phyloP scores from a whole-genome alignment of 2,329 filamentous ascomycete genomes.

The Diaporthe nobilis region DNA sequence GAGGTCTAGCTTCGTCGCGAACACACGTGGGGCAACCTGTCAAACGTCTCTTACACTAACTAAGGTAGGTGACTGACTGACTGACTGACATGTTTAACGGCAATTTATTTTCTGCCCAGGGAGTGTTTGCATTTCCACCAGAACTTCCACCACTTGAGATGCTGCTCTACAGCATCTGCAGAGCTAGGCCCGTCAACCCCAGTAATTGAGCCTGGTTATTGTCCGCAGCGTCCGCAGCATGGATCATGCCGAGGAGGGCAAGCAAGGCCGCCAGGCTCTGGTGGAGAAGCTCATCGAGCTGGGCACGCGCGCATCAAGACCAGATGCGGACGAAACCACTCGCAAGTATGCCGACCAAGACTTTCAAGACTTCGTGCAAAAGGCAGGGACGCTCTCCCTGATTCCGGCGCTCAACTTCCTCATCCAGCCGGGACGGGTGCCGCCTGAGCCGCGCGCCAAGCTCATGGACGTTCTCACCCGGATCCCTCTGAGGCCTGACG shows the following conservation, averaged over 20 bases:
- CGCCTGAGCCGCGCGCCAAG: slow-evolving; percentile 71
- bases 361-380: slow-evolving; percentile 64
- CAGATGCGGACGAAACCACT: slow-evolving; percentile 50
- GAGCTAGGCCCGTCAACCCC: not conserved
- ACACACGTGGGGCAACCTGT: not conserved
- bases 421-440: slow-evolving; percentile 72
- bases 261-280: slow-evolving; percentile 48
- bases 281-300: slow-evolving; percentile 55
- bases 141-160: not conserved
- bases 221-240: slow-evolving; percentile 2
- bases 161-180: not conserved
- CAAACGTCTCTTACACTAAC: not conserved
- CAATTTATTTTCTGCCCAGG: not conserved
- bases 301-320: slow-evolving; percentile 65
- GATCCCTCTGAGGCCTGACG: slow-evolving; percentile 73
- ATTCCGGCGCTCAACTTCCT: slow-evolving; percentile 74
- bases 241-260: slow-evolving; percentile 38
- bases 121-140: not conserved
- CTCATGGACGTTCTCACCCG: slow-evolving; percentile 71
- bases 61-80: not conserved
- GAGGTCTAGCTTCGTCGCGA: not conserved
- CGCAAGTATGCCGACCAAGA: slow-evolving; percentile 54
- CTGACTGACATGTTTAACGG: not conserved
- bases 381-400: slow-evolving; percentile 51
- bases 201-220: not conserved